Conservation (phyloP, 345 rosid genomes). For the Psidium guajava region DNA sequence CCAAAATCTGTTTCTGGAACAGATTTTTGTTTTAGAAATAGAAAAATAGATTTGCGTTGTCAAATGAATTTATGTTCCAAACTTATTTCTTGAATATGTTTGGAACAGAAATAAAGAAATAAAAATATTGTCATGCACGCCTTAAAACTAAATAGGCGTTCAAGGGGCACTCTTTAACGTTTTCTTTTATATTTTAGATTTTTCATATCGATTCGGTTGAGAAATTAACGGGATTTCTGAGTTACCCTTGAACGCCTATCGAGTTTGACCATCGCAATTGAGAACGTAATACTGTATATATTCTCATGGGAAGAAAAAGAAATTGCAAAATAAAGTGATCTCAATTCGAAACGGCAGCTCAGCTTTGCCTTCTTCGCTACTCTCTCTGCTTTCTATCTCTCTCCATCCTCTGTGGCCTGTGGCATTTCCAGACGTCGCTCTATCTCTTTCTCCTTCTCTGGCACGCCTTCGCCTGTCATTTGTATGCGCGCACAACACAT, state of each 20-base stretch:
- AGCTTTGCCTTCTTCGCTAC: background rate
- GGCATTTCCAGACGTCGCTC: background rate
- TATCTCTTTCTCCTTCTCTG: background rate
- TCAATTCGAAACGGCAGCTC: background rate
- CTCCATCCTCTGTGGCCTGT: background rate
- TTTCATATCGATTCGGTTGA: background rate
- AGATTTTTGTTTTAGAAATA: too few species aligned
- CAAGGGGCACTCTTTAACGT: rapidly evolving
- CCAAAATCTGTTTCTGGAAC: too few species aligned
- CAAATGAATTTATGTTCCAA: too few species aligned
- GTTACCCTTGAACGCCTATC: too few species aligned
- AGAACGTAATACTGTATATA: too few species aligned
- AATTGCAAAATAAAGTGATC: background rate
- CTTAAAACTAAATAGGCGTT: background rate
- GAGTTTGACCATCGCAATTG: background rate
- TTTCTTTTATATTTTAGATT: too few species aligned
- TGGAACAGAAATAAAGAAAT: too few species aligned
- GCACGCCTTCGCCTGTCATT: background rate
- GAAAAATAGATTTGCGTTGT: too few species aligned
- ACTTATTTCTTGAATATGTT: too few species aligned
- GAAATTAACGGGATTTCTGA: rapidly evolving
- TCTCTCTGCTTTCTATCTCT: background rate
- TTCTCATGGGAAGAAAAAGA: background rate
- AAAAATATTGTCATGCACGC: too few species aligned
- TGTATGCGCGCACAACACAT: background rate